A percentile compares a stretch with the other conserved stretches of the same genome.
Evolutionary conservation across 139 green algal genomes (phyloP).

Genomic region (Coccomyxa sp.): DNA sequence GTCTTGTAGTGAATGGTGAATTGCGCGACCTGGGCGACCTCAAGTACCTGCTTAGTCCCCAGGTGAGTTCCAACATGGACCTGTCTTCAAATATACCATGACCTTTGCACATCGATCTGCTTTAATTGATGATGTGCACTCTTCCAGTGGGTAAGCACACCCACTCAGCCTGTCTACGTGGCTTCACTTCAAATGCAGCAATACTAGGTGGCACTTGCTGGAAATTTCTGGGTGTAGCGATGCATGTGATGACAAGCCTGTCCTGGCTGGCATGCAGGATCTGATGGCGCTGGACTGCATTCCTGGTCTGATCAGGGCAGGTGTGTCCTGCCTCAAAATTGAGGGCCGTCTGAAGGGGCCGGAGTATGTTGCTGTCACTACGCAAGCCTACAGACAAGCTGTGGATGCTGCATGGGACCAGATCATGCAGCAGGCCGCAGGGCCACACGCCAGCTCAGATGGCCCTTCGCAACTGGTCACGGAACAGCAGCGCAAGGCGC

Average conservation of each 20-base stretch:
- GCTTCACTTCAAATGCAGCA: background rate
- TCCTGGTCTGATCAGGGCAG: constrained; percentile 54
- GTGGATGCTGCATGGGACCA: constrained; percentile 72
- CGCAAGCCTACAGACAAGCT: constrained; percentile 45
- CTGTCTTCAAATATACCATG: background rate
- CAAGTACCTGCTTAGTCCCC: constrained; percentile 74
- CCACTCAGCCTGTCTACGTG: too few species aligned
- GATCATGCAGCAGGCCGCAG: constrained; percentile 7
- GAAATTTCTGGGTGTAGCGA: background rate
- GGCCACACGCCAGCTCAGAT: too few species aligned
- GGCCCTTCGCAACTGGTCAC: too few species aligned
- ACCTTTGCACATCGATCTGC: too few species aligned
- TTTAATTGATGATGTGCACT: too few species aligned
- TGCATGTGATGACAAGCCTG: background rate
- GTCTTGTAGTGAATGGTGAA: constrained; percentile 59
- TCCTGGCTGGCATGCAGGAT: constrained; percentile 16
- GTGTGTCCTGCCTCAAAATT: constrained; percentile 74
- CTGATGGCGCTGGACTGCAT: constrained; percentile 61
- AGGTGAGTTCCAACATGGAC: constrained; percentile 4
- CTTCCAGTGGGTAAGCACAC: too few species aligned
- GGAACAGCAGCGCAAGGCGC: background rate
- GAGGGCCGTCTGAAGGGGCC: constrained; percentile 75
- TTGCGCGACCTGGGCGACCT: constrained; percentile 61
- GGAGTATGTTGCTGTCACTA: constrained; percentile 82
- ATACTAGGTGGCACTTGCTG: background rate